phyloP scores from a whole-genome alignment of 2,329 filamentous ascomycete species.

The Fusarium avenaceum region DNA sequence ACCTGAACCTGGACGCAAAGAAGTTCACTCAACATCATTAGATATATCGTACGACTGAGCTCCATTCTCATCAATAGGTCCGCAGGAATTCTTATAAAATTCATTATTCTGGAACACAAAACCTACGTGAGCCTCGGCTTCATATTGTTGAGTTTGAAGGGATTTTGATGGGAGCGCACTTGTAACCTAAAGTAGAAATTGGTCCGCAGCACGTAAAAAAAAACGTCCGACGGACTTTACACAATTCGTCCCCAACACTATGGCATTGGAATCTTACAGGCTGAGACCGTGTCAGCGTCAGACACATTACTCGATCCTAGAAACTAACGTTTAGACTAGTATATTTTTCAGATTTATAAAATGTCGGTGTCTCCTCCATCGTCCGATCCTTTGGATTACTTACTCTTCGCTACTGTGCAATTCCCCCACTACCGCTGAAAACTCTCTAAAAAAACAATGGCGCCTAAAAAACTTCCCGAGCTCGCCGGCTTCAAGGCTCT shows the following conservation, averaged over 20 bases:
- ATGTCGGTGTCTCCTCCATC: neutral
- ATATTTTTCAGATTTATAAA: constrained; percentile 13
- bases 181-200: constrained; percentile 25
- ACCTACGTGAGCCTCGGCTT: neutral
- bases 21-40: neutral
- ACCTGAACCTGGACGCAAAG: neutral
- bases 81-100: neutral
- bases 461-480: constrained; percentile 37
- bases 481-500: constrained; percentile 61
- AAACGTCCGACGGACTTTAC: constrained; percentile 28
- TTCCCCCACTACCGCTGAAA: neutral
- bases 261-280: constrained; percentile 8
- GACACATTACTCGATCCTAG: constrained; percentile 10
- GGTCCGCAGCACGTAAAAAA: constrained; percentile 2
- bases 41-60: neutral
- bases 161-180: constrained; percentile 21
- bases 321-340: constrained; percentile 3
- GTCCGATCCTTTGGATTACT: neutral
- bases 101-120: neutral
- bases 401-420: neutral
- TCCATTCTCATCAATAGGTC: neutral
- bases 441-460: constrained; percentile 25
- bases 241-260: constrained; percentile 12
- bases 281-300: constrained; percentile 11
- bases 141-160: constrained; percentile 20